Conservation (phyloP, 202 grass and related monocot species). For the Carex arenaria region DNA sequence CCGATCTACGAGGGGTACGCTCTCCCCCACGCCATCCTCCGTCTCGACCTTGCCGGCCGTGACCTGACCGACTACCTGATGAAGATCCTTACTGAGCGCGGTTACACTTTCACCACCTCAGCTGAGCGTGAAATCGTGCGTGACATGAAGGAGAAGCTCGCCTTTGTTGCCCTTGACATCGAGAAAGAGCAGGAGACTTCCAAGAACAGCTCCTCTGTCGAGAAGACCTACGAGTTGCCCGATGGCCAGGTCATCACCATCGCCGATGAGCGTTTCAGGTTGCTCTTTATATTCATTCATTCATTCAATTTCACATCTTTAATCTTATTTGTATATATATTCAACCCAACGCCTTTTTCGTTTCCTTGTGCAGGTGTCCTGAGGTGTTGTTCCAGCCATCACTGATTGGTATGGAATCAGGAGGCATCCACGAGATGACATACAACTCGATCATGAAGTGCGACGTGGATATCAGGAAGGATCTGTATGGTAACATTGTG, state of each 20-base stretch:
- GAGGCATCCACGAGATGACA: too few species aligned
- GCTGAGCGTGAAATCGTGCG: constrained; percentile 91
- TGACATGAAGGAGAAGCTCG: constrained; percentile 90
- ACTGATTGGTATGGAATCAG: constrained; percentile 51
- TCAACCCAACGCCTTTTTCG: background rate
- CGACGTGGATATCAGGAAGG: too few species aligned
- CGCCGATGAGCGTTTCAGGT: constrained; percentile 55
- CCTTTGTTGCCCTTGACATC: constrained; percentile 78
- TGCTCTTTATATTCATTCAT: background rate
- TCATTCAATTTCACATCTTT: background rate
- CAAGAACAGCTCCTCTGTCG: constrained; percentile 68
- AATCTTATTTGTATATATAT: background rate
- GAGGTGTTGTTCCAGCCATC: constrained; percentile 96
- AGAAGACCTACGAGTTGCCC: constrained; percentile 92
- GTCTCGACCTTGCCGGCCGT: constrained; percentile 66
- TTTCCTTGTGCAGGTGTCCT: constrained; percentile 41
- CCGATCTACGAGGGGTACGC: constrained; percentile 91
- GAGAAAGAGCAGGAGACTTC: constrained; percentile 75
- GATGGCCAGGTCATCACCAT: constrained; percentile 87
- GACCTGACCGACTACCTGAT: constrained; percentile 81
- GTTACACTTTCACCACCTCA: constrained; percentile 91
- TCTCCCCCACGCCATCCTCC: constrained; percentile 79
- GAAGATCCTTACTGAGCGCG: constrained; percentile 90
- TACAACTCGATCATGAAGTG: too few species aligned
- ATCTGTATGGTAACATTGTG: too few species aligned